phyloP scores from a whole-genome alignment of 805 yeast genomes.

The Peterozyma xylosa region DNA sequence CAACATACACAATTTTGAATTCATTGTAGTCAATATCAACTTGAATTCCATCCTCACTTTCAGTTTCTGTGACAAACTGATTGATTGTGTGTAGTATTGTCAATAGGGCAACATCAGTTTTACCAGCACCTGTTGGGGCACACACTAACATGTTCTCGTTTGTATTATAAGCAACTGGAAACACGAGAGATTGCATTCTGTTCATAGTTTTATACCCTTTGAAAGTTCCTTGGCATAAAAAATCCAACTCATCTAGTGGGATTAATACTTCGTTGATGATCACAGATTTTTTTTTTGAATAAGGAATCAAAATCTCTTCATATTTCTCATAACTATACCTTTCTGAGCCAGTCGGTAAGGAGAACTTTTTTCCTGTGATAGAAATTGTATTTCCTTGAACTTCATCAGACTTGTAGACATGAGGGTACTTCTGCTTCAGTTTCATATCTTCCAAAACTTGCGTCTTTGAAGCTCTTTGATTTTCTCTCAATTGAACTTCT shows the following conservation, averaged over 20 bases:
- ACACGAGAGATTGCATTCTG: constrained; percentile 85
- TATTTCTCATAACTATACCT: constrained; percentile 51
- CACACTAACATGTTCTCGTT: constrained; percentile 93
- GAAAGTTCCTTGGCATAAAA: constrained; percentile 78
- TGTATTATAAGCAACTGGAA: constrained; percentile 85
- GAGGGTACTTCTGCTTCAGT: constrained; percentile 60
- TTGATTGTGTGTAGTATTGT: constrained; percentile 73
- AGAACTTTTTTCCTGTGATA: constrained; percentile 71
- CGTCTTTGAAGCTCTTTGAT: constrained; percentile 41
- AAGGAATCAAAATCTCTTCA: constrained; percentile 84
- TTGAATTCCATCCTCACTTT: constrained; percentile 37
- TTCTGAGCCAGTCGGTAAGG: constrained; percentile 77
- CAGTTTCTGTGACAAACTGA: constrained; percentile 53
- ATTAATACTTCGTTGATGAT: constrained; percentile 43
- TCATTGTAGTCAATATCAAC: constrained; percentile 73
- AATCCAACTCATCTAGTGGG: constrained; percentile 58
- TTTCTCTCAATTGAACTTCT: constrained; percentile 41
- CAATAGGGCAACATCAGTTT: constrained; percentile 85
- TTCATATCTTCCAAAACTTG: constrained; percentile 38
- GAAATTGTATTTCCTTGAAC: constrained; percentile 58
- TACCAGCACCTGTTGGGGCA: constrained; percentile 99
- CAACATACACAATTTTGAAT: constrained; percentile 87
- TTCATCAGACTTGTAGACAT: constrained; percentile 70
- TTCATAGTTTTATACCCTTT: constrained; percentile 70
- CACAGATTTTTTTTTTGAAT: constrained; percentile 41